A percentile compares a stretch with the other conserved stretches of the same genome.
These are phyloP conservation scores for Cyclotella cryptica DNA, from an alignment of 108 stramenopile species.

Conservation along the genomic window DNA sequence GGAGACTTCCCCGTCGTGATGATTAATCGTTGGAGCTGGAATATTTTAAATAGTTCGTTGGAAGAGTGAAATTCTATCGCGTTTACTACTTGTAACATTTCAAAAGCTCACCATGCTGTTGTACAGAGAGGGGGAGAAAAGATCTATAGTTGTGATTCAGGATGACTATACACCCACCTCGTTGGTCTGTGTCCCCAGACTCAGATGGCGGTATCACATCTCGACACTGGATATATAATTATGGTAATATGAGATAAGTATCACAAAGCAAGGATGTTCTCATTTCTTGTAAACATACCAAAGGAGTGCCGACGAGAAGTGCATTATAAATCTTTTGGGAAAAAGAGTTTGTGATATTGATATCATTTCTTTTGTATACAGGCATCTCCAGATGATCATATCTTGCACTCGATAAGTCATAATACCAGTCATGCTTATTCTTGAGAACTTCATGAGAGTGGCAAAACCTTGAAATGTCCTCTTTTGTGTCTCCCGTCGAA, in stretches of 20 bases:
- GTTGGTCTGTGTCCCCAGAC: conserved; percentile 11
- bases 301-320: conserved; percentile 7
- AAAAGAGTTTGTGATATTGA: background rate
- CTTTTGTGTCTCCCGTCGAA: background rate
- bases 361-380: background rate
- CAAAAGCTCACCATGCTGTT: conserved; percentile 14
- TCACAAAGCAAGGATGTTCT: background rate
- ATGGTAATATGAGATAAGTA: background rate
- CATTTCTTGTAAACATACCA: background rate
- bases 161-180: conserved; percentile 34
- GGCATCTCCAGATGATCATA: conserved; percentile 25
- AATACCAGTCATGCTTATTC: conserved; percentile 23
- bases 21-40: conserved; percentile 1
- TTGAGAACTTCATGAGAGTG: background rate
- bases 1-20: conserved; percentile 1
- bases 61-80: background rate
- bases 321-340: background rate
- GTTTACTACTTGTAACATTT: background rate
- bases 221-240: background rate
- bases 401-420: conserved; percentile 23
- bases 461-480: background rate
- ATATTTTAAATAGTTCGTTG: background rate
- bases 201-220: conserved; percentile 15
- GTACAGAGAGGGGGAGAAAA: conserved; percentile 20
- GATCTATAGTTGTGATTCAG: conserved; percentile 15